Percentiles rank a stretch among this genome's conserved stretches.
These are phyloP conservation scores for Beauveria brongniartii DNA, from an alignment of 2,329 filamentous ascomycete genomes.

Conservation along the genomic window DNA sequence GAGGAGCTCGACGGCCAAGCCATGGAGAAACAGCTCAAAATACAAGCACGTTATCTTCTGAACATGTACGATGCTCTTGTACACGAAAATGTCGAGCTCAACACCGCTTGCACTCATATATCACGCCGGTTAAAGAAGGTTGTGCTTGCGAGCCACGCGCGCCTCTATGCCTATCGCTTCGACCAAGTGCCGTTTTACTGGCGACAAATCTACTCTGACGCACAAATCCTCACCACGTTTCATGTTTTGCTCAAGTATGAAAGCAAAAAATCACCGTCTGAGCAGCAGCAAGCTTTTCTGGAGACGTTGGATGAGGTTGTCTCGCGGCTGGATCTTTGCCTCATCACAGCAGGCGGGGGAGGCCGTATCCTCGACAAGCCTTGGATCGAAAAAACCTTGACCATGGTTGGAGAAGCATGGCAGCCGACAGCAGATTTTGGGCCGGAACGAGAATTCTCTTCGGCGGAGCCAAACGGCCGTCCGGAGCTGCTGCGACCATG, in stretches of 20 bases:
- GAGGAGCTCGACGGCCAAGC: conserved; percentile 11
- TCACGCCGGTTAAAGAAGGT: conserved; percentile 45
- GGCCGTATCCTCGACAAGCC: conserved; percentile 37
- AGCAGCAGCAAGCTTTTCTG: conserved; percentile 12
- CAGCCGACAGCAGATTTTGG: neutral
- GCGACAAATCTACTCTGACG: conserved; percentile 64
- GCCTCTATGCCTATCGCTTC: conserved; percentile 63
- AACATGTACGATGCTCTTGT: conserved; percentile 15
- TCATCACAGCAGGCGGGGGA: conserved; percentile 66
- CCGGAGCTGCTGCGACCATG: conserved; percentile 21
- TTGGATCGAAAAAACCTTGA: conserved; percentile 46
- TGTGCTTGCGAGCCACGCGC: conserved; percentile 50
- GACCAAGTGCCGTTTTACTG: conserved; percentile 59
- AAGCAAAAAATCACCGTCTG: neutral
- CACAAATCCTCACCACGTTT: conserved; percentile 55
- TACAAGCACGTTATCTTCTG: conserved; percentile 21
- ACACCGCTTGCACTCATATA: conserved; percentile 18
- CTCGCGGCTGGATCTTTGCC: conserved; percentile 60
- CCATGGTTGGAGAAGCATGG: conserved; percentile 29
- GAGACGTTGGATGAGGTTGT: conserved; percentile 47
- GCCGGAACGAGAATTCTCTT: conserved; percentile 18
- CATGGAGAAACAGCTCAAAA: conserved; percentile 20
- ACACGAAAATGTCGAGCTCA: conserved; percentile 8
- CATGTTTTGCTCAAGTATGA: conserved; percentile 21
- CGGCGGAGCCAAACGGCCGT: conserved; percentile 21